These are phyloP conservation scores for Eucalyptus curtisii DNA, from an alignment of 345 rosid genomes.

Conservation along the genomic window DNA sequence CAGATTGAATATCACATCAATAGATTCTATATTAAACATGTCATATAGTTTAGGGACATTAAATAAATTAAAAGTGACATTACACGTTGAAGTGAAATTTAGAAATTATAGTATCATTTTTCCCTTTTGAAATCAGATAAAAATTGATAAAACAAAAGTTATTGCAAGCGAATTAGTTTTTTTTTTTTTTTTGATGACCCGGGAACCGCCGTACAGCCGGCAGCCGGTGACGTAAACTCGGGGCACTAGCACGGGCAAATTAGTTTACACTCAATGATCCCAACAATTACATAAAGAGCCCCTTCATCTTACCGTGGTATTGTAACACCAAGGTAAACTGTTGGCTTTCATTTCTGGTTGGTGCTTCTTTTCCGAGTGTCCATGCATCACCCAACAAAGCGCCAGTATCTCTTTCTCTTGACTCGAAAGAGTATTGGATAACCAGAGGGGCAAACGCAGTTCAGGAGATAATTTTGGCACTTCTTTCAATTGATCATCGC, in stretches of 20 bases:
- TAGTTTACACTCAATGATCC: background rate
- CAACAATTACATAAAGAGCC: background rate
- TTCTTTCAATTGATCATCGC: background rate
- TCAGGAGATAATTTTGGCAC: background rate
- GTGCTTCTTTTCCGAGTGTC: background rate
- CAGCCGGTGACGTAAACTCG: too few relatives aligned
- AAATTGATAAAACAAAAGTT: background rate
- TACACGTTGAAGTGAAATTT: accelerated
- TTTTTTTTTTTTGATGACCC: too few relatives aligned
- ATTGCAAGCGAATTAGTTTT: background rate
- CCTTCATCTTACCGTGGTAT: background rate
- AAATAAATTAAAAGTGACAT: background rate
- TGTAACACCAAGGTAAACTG: background rate
- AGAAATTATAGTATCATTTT: accelerated
- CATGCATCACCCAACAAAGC: background rate
- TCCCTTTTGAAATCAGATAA: background rate
- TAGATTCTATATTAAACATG: background rate
- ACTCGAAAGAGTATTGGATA: background rate
- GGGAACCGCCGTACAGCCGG: too few relatives aligned
- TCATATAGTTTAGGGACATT: background rate
- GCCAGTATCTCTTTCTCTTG: background rate
- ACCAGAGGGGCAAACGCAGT: background rate
- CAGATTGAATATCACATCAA: background rate
- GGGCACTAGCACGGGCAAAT: too few relatives aligned
- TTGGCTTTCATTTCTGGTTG: background rate